Base-by-base conservation (phyloP, 352 stramenopile genomes). In the Phytophthora brassicae region DNA sequence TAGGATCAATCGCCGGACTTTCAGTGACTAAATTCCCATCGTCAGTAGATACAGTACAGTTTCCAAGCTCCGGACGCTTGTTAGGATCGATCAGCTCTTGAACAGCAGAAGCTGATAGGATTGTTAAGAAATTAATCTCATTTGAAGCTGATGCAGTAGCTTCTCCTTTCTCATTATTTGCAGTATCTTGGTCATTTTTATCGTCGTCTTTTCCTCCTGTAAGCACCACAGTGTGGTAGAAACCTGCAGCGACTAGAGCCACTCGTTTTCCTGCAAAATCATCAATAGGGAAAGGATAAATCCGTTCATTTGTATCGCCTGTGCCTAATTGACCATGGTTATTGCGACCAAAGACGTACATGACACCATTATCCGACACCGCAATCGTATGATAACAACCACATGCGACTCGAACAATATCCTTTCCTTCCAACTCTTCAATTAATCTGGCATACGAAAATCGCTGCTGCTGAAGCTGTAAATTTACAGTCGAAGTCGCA, bases 321-420 rank as follows among this genome's bases (percentile, higher is more conserved):
- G 89, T 97, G 6, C 91, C 93, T 1, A 98, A 64, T 68, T 98
- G 93, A 0, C 94, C 94, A 42, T 98, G 92, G 48, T 98, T 97
- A 56, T 98, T 98, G n/a, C 91, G 70, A 5, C 92, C 92, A 70
- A 97, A 98, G 0, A 98, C 93, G 58, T 93, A 98, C 31, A 98
- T 56, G 33, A 97, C 74, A 11, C 90, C 89, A n/a, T 88, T 96
- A 11, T 96, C 83, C 4, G 79, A 94, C 0, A 97, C 87, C 19
- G 86, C 76, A 6, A 98, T 62, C 0, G 88, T 95, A 57, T 98
- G 93, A 53, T 98, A 98, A 49, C 91, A 98, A 0, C 93, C 93
- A 49, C 91, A 96, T 0, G 89, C 80, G 31, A 98, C 83, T 2
- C 77, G 74, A 7, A 85, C 66, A 26, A 98, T 88, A 20, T 91